A percentile compares a stretch with the other conserved stretches of the same genome.
Evolutionary conservation across 805 yeast genomes (phyloP).

Genomic region (Priceomyces medius): DNA sequence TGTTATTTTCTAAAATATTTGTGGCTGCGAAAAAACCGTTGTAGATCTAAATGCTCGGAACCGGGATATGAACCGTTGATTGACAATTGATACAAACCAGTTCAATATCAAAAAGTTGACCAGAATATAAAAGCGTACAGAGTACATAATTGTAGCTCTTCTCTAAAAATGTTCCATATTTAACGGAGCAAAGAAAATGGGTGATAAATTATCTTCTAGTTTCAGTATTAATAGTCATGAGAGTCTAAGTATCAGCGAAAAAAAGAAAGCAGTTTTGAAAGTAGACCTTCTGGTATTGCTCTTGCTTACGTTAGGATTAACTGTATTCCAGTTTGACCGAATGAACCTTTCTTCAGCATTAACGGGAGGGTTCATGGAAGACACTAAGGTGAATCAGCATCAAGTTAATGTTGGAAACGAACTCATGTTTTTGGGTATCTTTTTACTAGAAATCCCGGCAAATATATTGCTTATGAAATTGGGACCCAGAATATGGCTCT

Average conservation of each 20-base stretch:
- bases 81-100: too few species aligned
- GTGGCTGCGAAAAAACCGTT: too few species aligned
- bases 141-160: too few species aligned
- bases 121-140: too few species aligned
- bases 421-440: constrained; percentile 4
- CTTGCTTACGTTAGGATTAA: constrained; percentile 4
- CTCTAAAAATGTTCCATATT: background rate
- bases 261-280: background rate
- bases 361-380: constrained; percentile 6
- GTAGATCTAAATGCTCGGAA: background rate
- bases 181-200: background rate
- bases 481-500: constrained; percentile 5
- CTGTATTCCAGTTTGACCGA: constrained; percentile 5
- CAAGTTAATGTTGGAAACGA: constrained; percentile 5
- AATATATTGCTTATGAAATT: constrained; percentile 4
- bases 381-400: background rate
- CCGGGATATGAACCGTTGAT: background rate
- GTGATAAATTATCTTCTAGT: background rate
- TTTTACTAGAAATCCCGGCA: constrained; percentile 6
- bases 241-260: background rate
- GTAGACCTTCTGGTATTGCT: constrained; percentile 4
- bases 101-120: too few species aligned
- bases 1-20: too few species aligned
- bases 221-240: background rate
- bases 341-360: constrained; percentile 6